Conservation (phyloP, 305 asterid species). For the Fraxinus nigra region DNA sequence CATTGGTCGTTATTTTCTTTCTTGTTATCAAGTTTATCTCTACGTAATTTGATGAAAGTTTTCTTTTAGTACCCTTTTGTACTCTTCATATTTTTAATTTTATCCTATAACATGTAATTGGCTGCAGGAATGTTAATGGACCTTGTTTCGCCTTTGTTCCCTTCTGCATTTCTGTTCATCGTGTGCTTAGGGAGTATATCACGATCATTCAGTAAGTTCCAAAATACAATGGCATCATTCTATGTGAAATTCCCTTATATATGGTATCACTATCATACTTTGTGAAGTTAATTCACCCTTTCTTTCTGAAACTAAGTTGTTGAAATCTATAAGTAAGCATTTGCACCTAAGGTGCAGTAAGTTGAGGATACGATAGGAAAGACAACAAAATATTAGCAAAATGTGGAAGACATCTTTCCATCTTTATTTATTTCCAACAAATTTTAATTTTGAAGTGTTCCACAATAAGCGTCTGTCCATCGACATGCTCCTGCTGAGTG, state of each 20-base stretch:
- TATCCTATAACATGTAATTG: slow-evolving; percentile 22
- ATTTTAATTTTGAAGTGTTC: not conserved
- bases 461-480: not conserved
- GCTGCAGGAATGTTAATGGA: slow-evolving; percentile 97
- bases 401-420: not conserved
- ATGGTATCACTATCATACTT: not conserved
- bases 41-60: not conserved
- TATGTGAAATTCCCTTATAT: not conserved
- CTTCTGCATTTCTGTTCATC: slow-evolving; percentile 78
- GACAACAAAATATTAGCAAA: not conserved
- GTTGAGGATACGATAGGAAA: not conserved
- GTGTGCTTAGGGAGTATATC: slow-evolving; percentile 96
- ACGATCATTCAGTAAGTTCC: slow-evolving; percentile 89
- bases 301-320: not conserved
- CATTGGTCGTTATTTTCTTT: not conserved
- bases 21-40: not conserved
- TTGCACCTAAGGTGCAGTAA: not conserved
- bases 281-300: not conserved
- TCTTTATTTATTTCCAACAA: not conserved
- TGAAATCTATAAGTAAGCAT: not conserved
- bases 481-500: not conserved
- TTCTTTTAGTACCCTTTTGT: not conserved
- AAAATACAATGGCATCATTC: not conserved
- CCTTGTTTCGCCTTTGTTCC: slow-evolving; percentile 88
- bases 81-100: not conserved